Conservation (phyloP, 2,329 filamentous ascomycete species). For the Lachnellula arida region DNA sequence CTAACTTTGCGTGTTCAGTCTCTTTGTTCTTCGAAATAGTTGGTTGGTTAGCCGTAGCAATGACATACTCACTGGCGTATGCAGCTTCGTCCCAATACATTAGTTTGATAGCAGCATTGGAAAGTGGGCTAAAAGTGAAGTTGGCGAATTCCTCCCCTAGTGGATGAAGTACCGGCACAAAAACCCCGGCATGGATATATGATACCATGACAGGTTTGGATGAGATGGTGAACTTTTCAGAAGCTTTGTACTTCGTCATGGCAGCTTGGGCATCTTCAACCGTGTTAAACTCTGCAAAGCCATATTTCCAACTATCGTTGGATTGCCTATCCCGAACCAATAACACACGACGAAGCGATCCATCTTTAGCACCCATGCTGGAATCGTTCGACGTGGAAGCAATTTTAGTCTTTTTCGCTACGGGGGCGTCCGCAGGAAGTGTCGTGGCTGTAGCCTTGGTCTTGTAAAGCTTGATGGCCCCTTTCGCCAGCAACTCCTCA, state of each 20-base stretch:
- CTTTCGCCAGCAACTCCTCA: constrained; percentile 68
- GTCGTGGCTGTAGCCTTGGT: constrained; percentile 36
- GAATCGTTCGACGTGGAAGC: constrained; percentile 49
- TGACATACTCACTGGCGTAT: constrained; percentile 61
- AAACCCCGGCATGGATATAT: constrained; percentile 81
- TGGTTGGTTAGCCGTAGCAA: constrained; percentile 49
- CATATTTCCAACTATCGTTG: constrained; percentile 73
- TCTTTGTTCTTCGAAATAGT: constrained; percentile 25
- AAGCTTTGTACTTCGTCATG: constrained; percentile 64
- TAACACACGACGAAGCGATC: constrained; percentile 72
- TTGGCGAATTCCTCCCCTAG: constrained; percentile 49
- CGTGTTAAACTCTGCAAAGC: constrained; percentile 78
- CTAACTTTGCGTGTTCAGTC: constrained; percentile 33
- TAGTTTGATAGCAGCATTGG: constrained; percentile 62
- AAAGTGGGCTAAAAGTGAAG: constrained; percentile 66
- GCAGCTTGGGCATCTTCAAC: constrained; percentile 73
- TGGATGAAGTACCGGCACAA: constrained; percentile 65
- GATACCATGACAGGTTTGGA: constrained; percentile 66
- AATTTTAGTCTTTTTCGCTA: constrained; percentile 41
- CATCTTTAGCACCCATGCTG: constrained; percentile 58
- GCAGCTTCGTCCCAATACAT: constrained; percentile 74
- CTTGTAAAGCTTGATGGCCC: constrained; percentile 69
- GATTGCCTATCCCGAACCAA: constrained; percentile 68
- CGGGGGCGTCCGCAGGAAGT: constrained; percentile 32
- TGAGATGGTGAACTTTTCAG: constrained; percentile 72